Conservation (phyloP, 805 yeast species). For the Candida montana region DNA sequence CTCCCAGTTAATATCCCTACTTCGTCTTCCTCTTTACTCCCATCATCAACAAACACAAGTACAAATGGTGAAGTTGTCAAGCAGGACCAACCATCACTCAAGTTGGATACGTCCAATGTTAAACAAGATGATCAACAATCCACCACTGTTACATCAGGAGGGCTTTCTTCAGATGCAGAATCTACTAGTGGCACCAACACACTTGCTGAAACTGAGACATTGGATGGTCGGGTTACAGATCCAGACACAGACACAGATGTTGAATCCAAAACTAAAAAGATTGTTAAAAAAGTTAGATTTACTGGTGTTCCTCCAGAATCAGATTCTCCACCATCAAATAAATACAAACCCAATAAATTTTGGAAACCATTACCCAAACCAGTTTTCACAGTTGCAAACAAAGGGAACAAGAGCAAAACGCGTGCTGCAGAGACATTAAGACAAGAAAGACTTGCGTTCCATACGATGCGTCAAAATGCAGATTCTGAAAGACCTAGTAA, state of each 20-base stretch:
- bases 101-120: background rate
- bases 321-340: conserved; percentile 4
- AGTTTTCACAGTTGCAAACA: too few relatives aligned
- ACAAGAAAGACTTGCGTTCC: conserved; percentile 22
- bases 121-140: background rate
- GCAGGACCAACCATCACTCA: background rate
- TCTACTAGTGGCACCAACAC: too few relatives aligned
- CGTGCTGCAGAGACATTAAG: conserved; percentile 22
- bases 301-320: conserved; percentile 21
- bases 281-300: conserved; percentile 23
- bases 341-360: conserved; percentile 14
- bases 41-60: too few relatives aligned
- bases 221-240: too few relatives aligned
- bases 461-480: conserved; percentile 18
- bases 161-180: too few relatives aligned
- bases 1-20: too few relatives aligned
- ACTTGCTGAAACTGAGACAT: too few relatives aligned
- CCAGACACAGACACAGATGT: too few relatives aligned
- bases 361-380: conserved; percentile 4
- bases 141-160: background rate
- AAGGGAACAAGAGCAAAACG: too few relatives aligned
- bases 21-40: too few relatives aligned
- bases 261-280: conserved; percentile 1
- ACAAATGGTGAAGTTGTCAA: too few relatives aligned
- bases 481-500: conserved; percentile 18